Base-by-base conservation (phyloP, 306 rosid species). In the Acmispon strigosus region DNA sequence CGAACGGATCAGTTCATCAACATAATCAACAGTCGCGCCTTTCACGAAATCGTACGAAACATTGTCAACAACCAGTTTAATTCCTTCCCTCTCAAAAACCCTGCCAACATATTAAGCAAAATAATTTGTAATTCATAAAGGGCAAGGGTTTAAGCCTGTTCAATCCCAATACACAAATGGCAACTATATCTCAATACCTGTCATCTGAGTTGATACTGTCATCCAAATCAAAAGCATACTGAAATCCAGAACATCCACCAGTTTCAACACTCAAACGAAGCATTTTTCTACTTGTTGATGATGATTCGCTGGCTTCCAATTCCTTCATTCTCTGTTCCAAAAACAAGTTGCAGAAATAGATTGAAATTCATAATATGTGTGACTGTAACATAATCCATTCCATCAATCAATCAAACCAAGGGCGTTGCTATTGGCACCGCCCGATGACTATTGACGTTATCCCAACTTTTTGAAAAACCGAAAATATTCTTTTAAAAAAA, bases 191-290 rank as follows among this genome's bases (percentile, higher is more conserved):
- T 2, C 34, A 32, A 65, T 63, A 94, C 97, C 94, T 91, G 70
- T 94, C 98, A 37, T 94, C 97, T 16, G 95, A 76, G 71, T 68
- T 85, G 41, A 83, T 41, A 83, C 67, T 83, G 73, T 84, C 85
- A 47, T 90, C 97, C 61, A 94, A 81, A 83, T 91, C 61, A 61
- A 94, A 94, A 60, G 86, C 96, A 81, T 94, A 91, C 72, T 91
- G 97, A 72, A 94, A 94, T n/a, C 99, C 99, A 49, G 99, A 91
- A 82, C 99, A 94, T 13, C 99, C 99, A 58, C 99, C 99, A 8
- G 85, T 91, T 83, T 94, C 99, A 14, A 91, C 97, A 63, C 97
- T 78, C 79, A 92, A 80, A 8, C 92, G 95, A 53, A 94, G 97
- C 85, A 87, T 37, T 86, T 80, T 94, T 22, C 65, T 81, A 17